These are phyloP conservation scores for Auriculariales sp. DNA, from an alignment of 768 basidiomycete genomes.

Conservation along the genomic window DNA sequence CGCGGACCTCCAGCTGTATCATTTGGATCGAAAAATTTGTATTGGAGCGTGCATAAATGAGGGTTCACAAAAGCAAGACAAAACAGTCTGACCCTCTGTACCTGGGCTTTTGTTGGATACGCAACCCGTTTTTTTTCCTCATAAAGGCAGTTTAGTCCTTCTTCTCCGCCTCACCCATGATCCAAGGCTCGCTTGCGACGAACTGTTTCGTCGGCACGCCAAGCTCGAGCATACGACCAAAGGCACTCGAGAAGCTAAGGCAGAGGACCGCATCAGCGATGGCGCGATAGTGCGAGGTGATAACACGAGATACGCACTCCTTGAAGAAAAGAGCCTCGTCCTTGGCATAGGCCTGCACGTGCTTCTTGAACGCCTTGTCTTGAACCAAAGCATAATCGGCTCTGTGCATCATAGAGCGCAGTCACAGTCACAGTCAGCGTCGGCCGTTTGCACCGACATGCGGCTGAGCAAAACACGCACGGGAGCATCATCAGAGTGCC, in stretches of 20 bases:
- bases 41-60: no score
- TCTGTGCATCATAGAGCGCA: slow-evolving; percentile 20
- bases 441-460: background rate
- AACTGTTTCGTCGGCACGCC: slow-evolving; percentile 81
- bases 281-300: background rate
- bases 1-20: no score
- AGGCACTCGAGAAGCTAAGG: slow-evolving; percentile 65
- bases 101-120: no score
- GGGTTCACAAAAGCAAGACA: no score
- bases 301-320: slow-evolving; percentile 43
- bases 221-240: slow-evolving; percentile 76
- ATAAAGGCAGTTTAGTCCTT: no score
- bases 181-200: slow-evolving; percentile 60
- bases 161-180: no score
- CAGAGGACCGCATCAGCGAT: slow-evolving; percentile 3
- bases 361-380: slow-evolving; percentile 89
- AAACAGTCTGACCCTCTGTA: no score
- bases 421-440: slow-evolving; percentile 2
- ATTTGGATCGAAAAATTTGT: no score
- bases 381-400: slow-evolving; percentile 80
- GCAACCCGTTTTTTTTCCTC: no score
- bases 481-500: slow-evolving; percentile 90
- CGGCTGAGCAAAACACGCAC: slow-evolving; percentile 27
- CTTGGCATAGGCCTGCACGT: slow-evolving; percentile 74
- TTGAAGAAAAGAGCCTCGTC: slow-evolving; percentile 81